Evolutionary conservation across 331 rosid species (phyloP).

Genomic region (Phaseolus coccineus): DNA sequence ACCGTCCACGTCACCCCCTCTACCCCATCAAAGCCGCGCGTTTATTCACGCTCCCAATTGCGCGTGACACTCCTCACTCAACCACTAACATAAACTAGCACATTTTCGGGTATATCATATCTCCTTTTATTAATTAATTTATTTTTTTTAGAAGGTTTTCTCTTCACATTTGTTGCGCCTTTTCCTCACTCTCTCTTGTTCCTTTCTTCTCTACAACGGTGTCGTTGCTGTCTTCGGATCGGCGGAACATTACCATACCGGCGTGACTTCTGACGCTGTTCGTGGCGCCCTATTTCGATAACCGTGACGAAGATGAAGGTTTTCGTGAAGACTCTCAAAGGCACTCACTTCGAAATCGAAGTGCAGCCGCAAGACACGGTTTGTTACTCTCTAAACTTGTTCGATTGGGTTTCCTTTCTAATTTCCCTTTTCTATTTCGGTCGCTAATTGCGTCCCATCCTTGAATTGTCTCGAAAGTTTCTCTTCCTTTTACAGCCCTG

Average conservation of each 20-base stretch:
- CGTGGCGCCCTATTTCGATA: slow-evolving; percentile 29
- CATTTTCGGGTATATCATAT: too few species aligned
- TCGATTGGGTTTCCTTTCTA: not conserved
- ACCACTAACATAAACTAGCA: not conserved
- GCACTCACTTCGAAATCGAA: slow-evolving; percentile 81
- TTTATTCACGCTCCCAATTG: not conserved
- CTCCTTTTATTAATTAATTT: too few species aligned
- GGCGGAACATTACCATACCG: slow-evolving; percentile 9
- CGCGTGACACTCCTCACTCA: not conserved
- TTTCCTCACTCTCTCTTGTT: not conserved
- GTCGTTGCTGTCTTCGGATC: slow-evolving; percentile 43
- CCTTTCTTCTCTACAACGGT: not conserved
- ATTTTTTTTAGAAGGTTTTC: too few species aligned
- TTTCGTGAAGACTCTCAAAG: slow-evolving; percentile 82
- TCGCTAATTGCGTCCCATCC: slow-evolving; percentile 2
- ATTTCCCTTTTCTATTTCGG: not conserved
- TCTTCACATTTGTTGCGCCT: not conserved
- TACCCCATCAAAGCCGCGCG: not conserved
- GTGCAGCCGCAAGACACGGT: slow-evolving; percentile 73
- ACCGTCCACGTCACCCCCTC: slow-evolving; percentile 4
- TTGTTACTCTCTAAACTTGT: not conserved
- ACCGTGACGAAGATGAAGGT: slow-evolving; percentile 65
- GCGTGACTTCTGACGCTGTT: slow-evolving; percentile 15
- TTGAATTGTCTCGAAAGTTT: slow-evolving; percentile 1
- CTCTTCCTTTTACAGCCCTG: not conserved